Conservation (phyloP, 2,329 filamentous ascomycete species). For the Pleoardoris graminearum region DNA sequence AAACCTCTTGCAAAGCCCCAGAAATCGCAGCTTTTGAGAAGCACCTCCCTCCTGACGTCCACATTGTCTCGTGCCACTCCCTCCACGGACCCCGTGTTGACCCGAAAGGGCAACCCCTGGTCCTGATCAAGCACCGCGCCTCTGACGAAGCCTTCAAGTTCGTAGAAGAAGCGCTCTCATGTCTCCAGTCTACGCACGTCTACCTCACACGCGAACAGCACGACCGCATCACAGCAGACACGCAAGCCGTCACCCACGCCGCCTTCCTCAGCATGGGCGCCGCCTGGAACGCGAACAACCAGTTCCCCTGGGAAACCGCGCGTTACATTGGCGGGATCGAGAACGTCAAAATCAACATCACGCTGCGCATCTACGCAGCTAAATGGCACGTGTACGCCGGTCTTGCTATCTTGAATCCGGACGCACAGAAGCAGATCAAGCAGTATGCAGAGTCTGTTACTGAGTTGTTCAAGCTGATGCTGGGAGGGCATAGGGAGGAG, state of each 20-base stretch:
- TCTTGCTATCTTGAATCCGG: conserved; percentile 93
- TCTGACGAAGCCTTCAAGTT: conserved; percentile 74
- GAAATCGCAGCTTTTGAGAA: conserved; percentile 93
- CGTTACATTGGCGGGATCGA: conserved; percentile 97
- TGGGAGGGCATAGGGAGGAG: conserved; percentile 77
- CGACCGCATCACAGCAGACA: conserved; percentile 97
- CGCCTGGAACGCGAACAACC: conserved; percentile 91
- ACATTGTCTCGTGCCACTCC: conserved; percentile 95
- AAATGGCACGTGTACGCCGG: conserved; percentile 99
- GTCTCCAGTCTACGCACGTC: conserved; percentile 83
- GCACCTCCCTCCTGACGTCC: conserved; percentile 82
- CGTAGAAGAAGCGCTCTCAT: conserved; percentile 79
- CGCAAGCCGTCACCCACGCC: conserved; percentile 95
- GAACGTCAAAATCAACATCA: conserved; percentile 99
- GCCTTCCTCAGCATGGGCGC: conserved; percentile 97
- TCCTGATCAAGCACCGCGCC: conserved; percentile 91
- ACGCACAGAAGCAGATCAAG: conserved; percentile 86
- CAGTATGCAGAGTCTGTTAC: conserved; percentile 94
- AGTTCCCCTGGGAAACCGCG: conserved; percentile 96
- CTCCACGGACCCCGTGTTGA: conserved; percentile 92
- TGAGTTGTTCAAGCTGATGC: conserved; percentile 95
- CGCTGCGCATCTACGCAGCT: conserved; percentile 93
- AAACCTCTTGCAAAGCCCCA: conserved; percentile 97
- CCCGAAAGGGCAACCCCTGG: conserved; percentile 84
- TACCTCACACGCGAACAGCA: conserved; percentile 85